phyloP scores from a whole-genome alignment of 768 basidiomycete genomes.

The Lentinula raphanica region DNA sequence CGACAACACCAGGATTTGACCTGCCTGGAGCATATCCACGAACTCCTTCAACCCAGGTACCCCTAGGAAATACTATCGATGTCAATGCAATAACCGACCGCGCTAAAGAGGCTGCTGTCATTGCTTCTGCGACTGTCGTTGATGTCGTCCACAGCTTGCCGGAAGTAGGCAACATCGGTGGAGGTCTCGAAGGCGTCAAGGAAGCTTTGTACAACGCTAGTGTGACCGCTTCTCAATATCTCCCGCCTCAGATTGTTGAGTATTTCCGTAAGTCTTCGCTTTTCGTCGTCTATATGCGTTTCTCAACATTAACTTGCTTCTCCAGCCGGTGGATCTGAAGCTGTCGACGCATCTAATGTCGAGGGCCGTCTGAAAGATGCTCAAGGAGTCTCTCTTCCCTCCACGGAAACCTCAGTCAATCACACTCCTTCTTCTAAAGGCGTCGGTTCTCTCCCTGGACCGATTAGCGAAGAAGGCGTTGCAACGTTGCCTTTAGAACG shows the following conservation, averaged over 20 bases:
- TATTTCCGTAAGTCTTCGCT: slow-evolving; percentile 11
- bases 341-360: neutral
- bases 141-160: neutral
- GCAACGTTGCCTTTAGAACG: slow-evolving; percentile 44
- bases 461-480: slow-evolving; percentile 37
- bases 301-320: too few species aligned
- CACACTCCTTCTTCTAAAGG: slow-evolving; percentile 30
- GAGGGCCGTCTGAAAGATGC: neutral
- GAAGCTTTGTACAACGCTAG: slow-evolving; percentile 15
- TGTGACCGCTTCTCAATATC: slow-evolving; percentile 17
- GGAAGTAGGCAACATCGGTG: neutral
- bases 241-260: slow-evolving; percentile 11
- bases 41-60: neutral
- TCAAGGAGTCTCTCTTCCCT: slow-evolving; percentile 26
- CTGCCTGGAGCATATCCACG: slow-evolving; percentile 1
- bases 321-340: neutral
- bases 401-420: slow-evolving; percentile 21
- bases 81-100: neutral
- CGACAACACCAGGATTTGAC: neutral
- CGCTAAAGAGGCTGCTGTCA: neutral
- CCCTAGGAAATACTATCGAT: neutral
- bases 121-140: neutral
- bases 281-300: neutral
- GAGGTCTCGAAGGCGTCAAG: slow-evolving; percentile 14
- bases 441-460: slow-evolving; percentile 47